A percentile compares a stretch with the other conserved stretches of the same genome.
These are phyloP conservation scores for Hymenoscyphus fructigenus DNA, from an alignment of 2,329 filamentous ascomycete species.

Conservation along the genomic window DNA sequence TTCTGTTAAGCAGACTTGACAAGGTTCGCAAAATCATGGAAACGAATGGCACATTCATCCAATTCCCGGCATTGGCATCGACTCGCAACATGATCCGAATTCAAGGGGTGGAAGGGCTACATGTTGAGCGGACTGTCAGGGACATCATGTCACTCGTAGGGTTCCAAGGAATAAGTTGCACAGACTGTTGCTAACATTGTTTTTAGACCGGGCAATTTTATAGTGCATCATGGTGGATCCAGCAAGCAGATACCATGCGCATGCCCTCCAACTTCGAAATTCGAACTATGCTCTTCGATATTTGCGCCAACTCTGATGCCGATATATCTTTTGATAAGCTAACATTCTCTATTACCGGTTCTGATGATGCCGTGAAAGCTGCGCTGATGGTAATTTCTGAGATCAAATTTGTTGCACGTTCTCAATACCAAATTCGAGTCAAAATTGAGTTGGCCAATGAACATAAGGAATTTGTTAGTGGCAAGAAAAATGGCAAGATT, in stretches of 20 bases:
- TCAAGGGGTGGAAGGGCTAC: constrained; percentile 88
- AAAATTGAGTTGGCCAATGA: constrained; percentile 99
- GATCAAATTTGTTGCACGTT: constrained; percentile 82
- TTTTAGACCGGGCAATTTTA: constrained; percentile 90
- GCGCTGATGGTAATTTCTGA: constrained; percentile 94
- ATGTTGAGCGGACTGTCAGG: constrained; percentile 90
- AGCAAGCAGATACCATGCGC: constrained; percentile 67
- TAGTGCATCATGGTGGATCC: constrained; percentile 93
- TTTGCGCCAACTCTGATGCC: constrained; percentile 93
- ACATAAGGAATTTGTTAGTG: constrained; percentile 98
- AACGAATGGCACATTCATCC: constrained; percentile 90
- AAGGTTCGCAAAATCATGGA: constrained; percentile 99
- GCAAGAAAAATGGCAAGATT: constrained; percentile 99
- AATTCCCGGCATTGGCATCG: constrained; percentile 85
- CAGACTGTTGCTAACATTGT: constrained; percentile 30
- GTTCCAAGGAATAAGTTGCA: constrained; percentile 22
- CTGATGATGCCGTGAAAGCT: constrained; percentile 92
- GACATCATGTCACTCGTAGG: constrained; percentile 92
- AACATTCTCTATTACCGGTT: constrained; percentile 90
- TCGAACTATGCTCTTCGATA: constrained; percentile 87
- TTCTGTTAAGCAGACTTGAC: constrained; percentile 85
- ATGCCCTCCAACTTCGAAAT: constrained; percentile 68
- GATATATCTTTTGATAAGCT: constrained; percentile 94
- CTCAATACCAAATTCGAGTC: constrained; percentile 89
- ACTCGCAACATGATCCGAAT: constrained; percentile 83